A percentile compares a stretch with the other conserved stretches of the same genome.
Conservation (phyloP, 2,329 filamentous ascomycete species). For the Orbilia javanica region DNA sequence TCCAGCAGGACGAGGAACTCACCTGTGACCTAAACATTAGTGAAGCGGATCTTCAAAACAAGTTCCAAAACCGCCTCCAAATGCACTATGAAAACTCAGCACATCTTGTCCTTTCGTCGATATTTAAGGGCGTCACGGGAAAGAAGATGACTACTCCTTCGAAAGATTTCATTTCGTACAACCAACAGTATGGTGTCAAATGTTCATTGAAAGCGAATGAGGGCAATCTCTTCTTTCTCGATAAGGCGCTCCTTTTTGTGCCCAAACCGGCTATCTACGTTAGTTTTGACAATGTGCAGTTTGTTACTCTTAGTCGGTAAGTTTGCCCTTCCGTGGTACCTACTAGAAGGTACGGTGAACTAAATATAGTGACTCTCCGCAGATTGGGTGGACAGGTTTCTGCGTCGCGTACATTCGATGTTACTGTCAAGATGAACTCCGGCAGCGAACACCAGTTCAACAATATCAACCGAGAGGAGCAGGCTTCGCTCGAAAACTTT, state of each 20-base stretch:
- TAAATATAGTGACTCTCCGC: not conserved
- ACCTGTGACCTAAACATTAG: conserved; percentile 96
- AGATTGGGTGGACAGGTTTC: conserved; percentile 92
- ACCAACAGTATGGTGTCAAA: conserved; percentile 94
- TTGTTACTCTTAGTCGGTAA: conserved; percentile 85
- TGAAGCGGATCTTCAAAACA: conserved; percentile 83
- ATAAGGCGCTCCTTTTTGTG: conserved; percentile 99
- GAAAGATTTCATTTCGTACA: conserved; percentile 93
- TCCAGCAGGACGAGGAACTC: conserved; percentile 97
- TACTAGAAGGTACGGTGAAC: not conserved
- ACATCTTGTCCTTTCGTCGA: conserved; percentile 91
- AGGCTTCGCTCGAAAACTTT: conserved; percentile 95
- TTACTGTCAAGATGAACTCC: conserved; percentile 87
- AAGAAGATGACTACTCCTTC: conserved; percentile 96
- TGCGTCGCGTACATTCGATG: conserved; percentile 95
- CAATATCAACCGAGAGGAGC: conserved; percentile 99
- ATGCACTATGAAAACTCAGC: conserved; percentile 93
- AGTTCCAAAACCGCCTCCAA: conserved; percentile 90
- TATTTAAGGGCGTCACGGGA: conserved; percentile 92
- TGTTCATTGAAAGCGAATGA: conserved; percentile 99
- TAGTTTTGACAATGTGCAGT: conserved; percentile 89
- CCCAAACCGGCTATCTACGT: conserved; percentile 98
- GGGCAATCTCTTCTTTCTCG: conserved; percentile 94
- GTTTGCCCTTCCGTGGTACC: conserved; percentile 1
- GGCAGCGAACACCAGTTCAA: conserved; percentile 93